A percentile compares a stretch with the other conserved stretches of the same genome.
These are phyloP conservation scores for Quercus tomentella DNA, from an alignment of 331 rosid species.

Conservation along the genomic window DNA sequence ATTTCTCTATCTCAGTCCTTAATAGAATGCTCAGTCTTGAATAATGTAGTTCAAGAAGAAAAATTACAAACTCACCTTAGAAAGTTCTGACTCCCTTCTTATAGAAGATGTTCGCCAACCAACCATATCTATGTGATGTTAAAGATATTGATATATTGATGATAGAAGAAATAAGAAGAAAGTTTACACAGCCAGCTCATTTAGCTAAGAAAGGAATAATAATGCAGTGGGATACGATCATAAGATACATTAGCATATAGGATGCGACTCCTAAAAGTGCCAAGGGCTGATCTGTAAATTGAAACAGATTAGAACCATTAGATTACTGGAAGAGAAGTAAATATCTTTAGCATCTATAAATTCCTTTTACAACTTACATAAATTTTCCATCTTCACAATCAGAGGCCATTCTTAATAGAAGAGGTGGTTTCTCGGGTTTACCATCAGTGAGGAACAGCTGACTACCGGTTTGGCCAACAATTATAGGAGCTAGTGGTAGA, in stretches of 20 bases:
- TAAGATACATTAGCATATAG: conserved; percentile 90
- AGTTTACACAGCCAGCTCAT: conserved; percentile 8
- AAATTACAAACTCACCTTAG: conserved; percentile 54
- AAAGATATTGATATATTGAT: conserved; percentile 30
- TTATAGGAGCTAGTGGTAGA: conserved; percentile 76
- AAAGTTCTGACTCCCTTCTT: conserved; percentile 78
- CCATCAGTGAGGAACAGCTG: conserved; percentile 95
- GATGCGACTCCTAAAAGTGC: conserved; percentile 67
- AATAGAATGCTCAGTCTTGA: background rate
- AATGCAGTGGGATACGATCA: conserved; percentile 71
- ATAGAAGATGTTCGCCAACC: conserved; percentile 99
- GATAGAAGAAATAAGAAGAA: conserved; percentile 14
- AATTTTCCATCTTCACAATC: conserved; percentile 81
- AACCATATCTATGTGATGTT: conserved; percentile 79
- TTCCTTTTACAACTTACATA: conserved; percentile 50
- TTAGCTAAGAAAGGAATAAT: conserved; percentile 12
- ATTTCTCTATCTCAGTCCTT: background rate
- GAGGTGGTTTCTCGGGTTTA: conserved; percentile 79
- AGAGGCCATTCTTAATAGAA: conserved; percentile 90
- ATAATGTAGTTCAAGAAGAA: conserved; percentile 10
- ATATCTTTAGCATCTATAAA: background rate
- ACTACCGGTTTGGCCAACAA: conserved; percentile 87
- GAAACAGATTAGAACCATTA: conserved; percentile 19
- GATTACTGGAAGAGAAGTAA: conserved; percentile 6
- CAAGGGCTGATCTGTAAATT: conserved; percentile 79